Base-by-base conservation (phyloP, 2,329 filamentous ascomycete genomes). In the Fusarium papillatum region DNA sequence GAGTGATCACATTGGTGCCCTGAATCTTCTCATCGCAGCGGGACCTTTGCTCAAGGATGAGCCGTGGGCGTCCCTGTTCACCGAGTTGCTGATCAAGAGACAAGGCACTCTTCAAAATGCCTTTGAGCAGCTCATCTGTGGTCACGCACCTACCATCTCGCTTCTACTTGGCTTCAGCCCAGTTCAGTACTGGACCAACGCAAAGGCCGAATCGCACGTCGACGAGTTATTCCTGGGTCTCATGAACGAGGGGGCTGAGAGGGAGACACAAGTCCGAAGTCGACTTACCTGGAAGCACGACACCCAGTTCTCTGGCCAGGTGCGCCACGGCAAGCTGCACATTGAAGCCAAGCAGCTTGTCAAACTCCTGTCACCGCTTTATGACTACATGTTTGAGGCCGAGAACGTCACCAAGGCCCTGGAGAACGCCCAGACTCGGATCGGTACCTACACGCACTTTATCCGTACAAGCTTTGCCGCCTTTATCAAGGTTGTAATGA, bases 121-220 rank as follows among this genome's bases (percentile, higher is more conserved):
- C 9, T 81, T 89, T 19, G 81, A 86, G 16, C 79, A 79, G 5
- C 75, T 90, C 10, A 84, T 92, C 1, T 84, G 85, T 53, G 87
- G 87, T 1, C 82, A 90, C 69, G 83, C 87, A 1, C 79, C 84
- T 0, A 88, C 87, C 0, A 77, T 91, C 7, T 86, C 87, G 4
- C 73, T 89, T 9, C 79, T 92, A 0, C 79, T 92, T 5, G 90
- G 90, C 1, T 75, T 92, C 38, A 83, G 79, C 1, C 86, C 87
- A 1, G 81, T 87, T 10, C 87, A 89, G 72, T 88, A 86, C 76
- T 90, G 85, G 85, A 88, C 88, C 4, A 89, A 90, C 74, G 77
- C 86, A 9, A 87, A 85, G 17, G 77, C 81, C 5, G 79, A 83
- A 7, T 86, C 86, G 3, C 82, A 80, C 48, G 81, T 84, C 2